These are phyloP conservation scores for Mycena kentingensis DNA, from an alignment of 768 basidiomycete genomes.

Conservation along the genomic window DNA sequence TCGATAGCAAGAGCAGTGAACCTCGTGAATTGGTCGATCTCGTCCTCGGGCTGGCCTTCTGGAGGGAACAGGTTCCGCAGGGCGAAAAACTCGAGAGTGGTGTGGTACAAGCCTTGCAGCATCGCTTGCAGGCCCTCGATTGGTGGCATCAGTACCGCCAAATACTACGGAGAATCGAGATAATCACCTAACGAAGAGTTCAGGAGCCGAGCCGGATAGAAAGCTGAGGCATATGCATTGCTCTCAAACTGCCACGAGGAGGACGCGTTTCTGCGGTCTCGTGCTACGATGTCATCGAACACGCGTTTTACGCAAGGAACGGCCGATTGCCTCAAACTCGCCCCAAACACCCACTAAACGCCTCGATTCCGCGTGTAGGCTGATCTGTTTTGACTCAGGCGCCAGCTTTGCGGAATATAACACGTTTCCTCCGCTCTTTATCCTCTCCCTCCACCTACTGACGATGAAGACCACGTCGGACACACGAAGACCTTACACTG, in stretches of 20 bases:
- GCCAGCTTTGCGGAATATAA: conserved; percentile 16
- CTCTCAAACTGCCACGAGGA: conserved; percentile 8
- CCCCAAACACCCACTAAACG: conserved; percentile 11
- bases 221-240: neutral
- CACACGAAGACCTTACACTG: conserved; percentile 74
- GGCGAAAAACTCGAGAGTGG: conserved; percentile 61
- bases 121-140: conserved; percentile 32
- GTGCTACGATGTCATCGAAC: conserved; percentile 14
- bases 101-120: conserved; percentile 50
- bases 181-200: conserved; percentile 17
- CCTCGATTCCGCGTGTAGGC: conserved; percentile 18
- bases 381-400: conserved; percentile 18
- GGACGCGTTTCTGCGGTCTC: conserved; percentile 15
- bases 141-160: conserved; percentile 24
- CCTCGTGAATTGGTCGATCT: conserved; percentile 31
- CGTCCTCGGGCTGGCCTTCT: conserved; percentile 23
- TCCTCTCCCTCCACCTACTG: conserved; percentile 10
- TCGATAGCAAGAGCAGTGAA: conserved; percentile 42
- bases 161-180: conserved; percentile 29
- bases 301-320: conserved; percentile 13
- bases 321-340: conserved; percentile 12
- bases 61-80: conserved; percentile 42
- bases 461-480: conserved; percentile 58
- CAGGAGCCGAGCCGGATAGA: conserved; percentile 15
- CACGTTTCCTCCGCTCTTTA: conserved; percentile 18